Evolutionary conservation across 108 stramenopile species (phyloP), one percentile per base, ranked within the genome.

Genomic region (Nitzschia inconspicua): DNA sequence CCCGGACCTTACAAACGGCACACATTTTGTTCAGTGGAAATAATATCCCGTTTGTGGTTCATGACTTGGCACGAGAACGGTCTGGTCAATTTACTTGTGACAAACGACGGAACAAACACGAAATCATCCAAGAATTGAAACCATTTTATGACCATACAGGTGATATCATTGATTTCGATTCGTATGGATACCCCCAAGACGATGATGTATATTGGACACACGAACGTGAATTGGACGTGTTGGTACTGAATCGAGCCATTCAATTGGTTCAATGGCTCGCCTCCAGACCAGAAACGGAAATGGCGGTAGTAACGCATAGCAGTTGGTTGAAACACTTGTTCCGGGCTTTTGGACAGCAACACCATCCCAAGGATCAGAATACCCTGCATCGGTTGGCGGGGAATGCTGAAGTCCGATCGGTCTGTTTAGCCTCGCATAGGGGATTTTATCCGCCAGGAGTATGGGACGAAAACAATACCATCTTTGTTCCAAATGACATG

Each of bases 281-380:
- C 16, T 18, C 20, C 9, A 39, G 73, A 19, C 78, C 78, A 3
- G 73, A 79, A 43, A 43, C 31, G 39, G 44, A 54, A 51, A 65
- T 79, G 44, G 78, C 78, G 14, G 78, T 79, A 24, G 78, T 79
- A 2, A 62, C 78, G 1, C 78, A 79, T 55, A 42, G 36, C 11
- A 31, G 20, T 19, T 79, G 70, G 65, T 65, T 79, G 8, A 53
- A 53, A 22, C 78, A 79, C 35, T 55, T 79, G 11, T 79, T 79
- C 47, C 34, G 64, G 20, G 64, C 65, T 35, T 75, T 74, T 57
- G 69, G 73, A 39, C 14, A 39, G 37, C 11, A 11, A 39, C 37
- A 39, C 11, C 11, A 11, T 0, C 56, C 55, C 3, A 39, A 23
- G 13, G 39, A 72, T 1, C 30, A 48, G 18, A 11, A 55, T 19